Conservation (phyloP, 78 protist species). For the Dictyostelium intermedium region DNA sequence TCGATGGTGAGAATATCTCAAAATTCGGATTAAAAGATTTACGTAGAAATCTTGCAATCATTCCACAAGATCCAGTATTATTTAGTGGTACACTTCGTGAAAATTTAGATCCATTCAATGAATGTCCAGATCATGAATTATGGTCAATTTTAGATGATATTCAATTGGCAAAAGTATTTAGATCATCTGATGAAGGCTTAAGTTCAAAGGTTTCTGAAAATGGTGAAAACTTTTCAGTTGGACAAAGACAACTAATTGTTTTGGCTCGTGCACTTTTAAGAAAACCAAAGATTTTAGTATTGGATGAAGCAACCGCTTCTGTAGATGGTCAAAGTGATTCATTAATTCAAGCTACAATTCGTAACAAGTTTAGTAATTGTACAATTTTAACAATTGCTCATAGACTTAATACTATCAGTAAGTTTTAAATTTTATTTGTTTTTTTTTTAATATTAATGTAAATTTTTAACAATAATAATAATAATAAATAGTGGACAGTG, state of each 20-base stretch:
- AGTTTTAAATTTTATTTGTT: background rate
- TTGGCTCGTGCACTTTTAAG: slow-evolving; percentile 91
- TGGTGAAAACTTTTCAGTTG: slow-evolving; percentile 87
- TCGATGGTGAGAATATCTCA: slow-evolving; percentile 82
- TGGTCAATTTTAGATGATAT: slow-evolving; percentile 66
- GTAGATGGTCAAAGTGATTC: slow-evolving; percentile 83
- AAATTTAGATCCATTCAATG: slow-evolving; percentile 92
- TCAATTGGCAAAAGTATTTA: slow-evolving; percentile 35
- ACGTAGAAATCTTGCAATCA: slow-evolving; percentile 82
- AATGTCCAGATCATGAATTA: slow-evolving; percentile 81
- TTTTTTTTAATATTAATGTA: no score
- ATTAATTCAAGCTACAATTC: slow-evolving; percentile 78
- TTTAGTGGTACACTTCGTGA: slow-evolving; percentile 89
- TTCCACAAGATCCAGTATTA: slow-evolving; percentile 94
- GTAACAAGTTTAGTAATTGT: slow-evolving; percentile 79
- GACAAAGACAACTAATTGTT: slow-evolving; percentile 95
- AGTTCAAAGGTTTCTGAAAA: background rate
- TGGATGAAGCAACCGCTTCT: slow-evolving; percentile 96
- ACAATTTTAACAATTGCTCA: slow-evolving; percentile 89
- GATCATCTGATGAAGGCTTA: background rate
- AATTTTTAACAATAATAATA: no score
- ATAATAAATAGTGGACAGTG: slow-evolving; percentile 85
- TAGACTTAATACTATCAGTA: slow-evolving; percentile 88
- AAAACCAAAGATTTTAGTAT: slow-evolving; percentile 61
- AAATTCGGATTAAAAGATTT: slow-evolving; percentile 75